Percentiles rank a stretch among this genome's conserved stretches.
phyloP scores from a whole-genome alignment of 345 rosid genomes.

The Heritiera littoralis region DNA sequence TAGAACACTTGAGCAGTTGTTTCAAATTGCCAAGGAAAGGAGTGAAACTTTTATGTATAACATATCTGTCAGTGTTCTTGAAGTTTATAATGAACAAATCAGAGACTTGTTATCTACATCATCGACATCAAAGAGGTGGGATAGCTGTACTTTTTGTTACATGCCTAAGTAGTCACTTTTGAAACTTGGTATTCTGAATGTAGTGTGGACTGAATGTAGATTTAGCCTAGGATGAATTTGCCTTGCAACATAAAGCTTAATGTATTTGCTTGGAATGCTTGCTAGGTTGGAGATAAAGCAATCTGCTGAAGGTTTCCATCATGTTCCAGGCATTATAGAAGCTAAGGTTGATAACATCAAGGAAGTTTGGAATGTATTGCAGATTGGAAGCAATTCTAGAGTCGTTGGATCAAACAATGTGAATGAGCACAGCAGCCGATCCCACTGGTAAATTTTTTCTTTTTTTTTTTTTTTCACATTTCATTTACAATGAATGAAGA shows the following conservation, averaged over 20 bases:
- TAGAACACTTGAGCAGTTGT: constrained; percentile 81
- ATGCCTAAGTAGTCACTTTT: background rate
- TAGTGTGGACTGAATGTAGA: constrained; percentile 1
- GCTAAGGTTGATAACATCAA: constrained; percentile 69
- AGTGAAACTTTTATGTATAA: constrained; percentile 62
- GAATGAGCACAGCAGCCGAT: constrained; percentile 96
- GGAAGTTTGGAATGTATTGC: constrained; percentile 90
- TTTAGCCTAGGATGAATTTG: constrained; percentile 1
- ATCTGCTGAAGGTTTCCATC: constrained; percentile 79
- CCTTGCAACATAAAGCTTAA: constrained; percentile 5
- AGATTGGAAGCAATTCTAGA: constrained; percentile 91
- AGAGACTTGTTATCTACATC: constrained; percentile 85
- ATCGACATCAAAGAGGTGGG: constrained; percentile 78
- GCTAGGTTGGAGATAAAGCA: constrained; percentile 91
- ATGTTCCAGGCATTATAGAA: constrained; percentile 86
- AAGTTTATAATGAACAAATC: constrained; percentile 97
- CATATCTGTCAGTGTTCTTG: constrained; percentile 93
- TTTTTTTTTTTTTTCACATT: constrained; percentile 2
- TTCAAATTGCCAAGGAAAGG: constrained; percentile 75
- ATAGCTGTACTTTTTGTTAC: background rate
- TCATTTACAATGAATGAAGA: constrained; percentile 1
- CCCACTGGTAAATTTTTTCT: constrained; percentile 68
- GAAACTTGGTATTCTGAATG: background rate
- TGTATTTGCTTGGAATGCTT: constrained; percentile 10
- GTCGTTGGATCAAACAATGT: constrained; percentile 95